Percentiles rank a stretch among this genome's conserved stretches.
Conservation (phyloP, 805 yeast genomes). For the Dipodascus albidus region DNA sequence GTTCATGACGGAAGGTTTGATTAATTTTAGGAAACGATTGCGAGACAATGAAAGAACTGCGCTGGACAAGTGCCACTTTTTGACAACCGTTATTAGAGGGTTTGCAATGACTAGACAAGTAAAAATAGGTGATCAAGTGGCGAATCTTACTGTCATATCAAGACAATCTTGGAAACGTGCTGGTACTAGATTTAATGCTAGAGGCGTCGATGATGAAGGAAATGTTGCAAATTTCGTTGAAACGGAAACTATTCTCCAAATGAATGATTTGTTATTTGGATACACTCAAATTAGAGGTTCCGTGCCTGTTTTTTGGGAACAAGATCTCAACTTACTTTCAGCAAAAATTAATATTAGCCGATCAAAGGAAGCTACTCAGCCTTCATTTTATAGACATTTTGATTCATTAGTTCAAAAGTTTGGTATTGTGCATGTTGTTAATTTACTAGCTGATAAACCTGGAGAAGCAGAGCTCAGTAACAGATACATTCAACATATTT, state of each 20-base stretch:
- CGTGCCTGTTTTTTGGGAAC: constrained; percentile 97
- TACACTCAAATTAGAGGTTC: constrained; percentile 91
- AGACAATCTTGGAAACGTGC: constrained; percentile 97
- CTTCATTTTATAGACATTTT: constrained; percentile 78
- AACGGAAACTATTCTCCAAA: constrained; percentile 68
- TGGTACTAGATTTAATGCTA: constrained; percentile 87
- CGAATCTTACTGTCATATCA: constrained; percentile 65
- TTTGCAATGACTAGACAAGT: constrained; percentile 69
- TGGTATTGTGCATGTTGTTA: constrained; percentile 84
- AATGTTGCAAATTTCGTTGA: constrained; percentile 94
- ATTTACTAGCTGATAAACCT: constrained; percentile 68
- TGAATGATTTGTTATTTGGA: constrained; percentile 47
- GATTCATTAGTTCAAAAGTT: constrained; percentile 56
- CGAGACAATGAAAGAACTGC: constrained; percentile 46
- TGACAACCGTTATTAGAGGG: constrained; percentile 90
- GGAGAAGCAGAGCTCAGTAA: constrained; percentile 64
- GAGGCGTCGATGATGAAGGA: constrained; percentile 94
- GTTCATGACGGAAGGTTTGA: constrained; percentile 75
- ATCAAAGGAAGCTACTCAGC: constrained; percentile 85
- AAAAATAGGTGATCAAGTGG: constrained; percentile 27
- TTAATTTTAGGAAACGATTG: constrained; percentile 60
- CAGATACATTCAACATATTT: constrained; percentile 52
- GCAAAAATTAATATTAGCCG: constrained; percentile 86
- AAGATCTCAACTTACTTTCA: constrained; percentile 79
- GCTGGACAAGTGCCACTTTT: constrained; percentile 66